These are phyloP conservation scores for Cokeromyces recurvatus DNA, from an alignment of 371 early-diverging fungal genomes.

Conservation along the genomic window DNA sequence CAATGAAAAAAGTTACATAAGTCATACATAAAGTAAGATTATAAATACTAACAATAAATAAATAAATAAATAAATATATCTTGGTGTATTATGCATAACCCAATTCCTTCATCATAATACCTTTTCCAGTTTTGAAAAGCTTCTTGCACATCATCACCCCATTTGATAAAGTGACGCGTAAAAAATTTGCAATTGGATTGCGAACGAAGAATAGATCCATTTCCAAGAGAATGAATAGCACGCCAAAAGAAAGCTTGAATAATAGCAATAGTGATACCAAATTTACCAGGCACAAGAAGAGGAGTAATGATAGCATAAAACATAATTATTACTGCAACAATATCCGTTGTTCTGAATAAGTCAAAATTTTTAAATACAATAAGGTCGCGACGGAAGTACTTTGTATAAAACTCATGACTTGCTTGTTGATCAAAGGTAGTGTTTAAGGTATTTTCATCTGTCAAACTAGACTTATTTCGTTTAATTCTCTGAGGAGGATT, in stretches of 20 bases:
- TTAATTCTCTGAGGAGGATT: conserved; percentile 48
- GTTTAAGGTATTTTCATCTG: not conserved
- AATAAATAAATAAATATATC: too few relatives aligned
- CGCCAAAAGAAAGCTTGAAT: conserved; percentile 86
- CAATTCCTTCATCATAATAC: conserved; percentile 12
- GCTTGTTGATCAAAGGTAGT: not conserved
- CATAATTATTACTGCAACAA: conserved; percentile 71
- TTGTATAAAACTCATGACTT: conserved; percentile 20
- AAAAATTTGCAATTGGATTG: conserved; percentile 81
- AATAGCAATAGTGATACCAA: conserved; percentile 43
- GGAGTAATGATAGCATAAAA: conserved; percentile 72
- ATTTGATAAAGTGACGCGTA: conserved; percentile 89
- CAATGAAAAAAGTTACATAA: conserved; percentile 75
- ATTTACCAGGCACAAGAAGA: conserved; percentile 40
- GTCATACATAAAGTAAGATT: conserved; percentile 87
- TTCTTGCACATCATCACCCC: conserved; percentile 80
- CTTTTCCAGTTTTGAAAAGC: conserved; percentile 93
- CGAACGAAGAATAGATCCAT: conserved; percentile 69
- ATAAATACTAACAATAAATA: conserved; percentile 58
- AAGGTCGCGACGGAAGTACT: conserved; percentile 81
- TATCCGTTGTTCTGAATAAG: conserved; percentile 75
- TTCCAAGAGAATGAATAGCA: conserved; percentile 72
- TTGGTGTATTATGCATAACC: not conserved
- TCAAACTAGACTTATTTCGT: not conserved
- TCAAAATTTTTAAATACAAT: conserved; percentile 90